Evolutionary conservation across 106 monocot species (phyloP).

Genomic region (Apostasia ramifera): DNA sequence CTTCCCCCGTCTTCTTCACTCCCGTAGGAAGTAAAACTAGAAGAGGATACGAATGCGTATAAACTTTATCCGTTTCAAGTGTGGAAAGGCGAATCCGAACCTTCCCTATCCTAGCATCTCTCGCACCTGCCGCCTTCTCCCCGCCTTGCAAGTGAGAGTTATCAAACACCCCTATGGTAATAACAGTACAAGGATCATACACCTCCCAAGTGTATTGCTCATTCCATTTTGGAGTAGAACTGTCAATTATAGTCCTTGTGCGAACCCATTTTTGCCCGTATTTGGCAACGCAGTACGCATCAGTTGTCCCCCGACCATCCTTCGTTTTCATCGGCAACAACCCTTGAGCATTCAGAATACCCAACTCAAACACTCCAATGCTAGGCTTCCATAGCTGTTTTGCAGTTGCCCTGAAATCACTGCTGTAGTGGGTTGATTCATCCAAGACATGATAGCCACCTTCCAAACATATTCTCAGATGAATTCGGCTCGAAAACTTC

Average conservation of each 20-base stretch:
- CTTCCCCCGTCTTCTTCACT: slow-evolving; percentile 65
- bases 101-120: slow-evolving; percentile 49
- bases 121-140: slow-evolving; percentile 6
- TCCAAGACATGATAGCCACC: slow-evolving; percentile 61
- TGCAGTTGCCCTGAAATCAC: slow-evolving; percentile 53
- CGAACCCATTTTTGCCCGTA: slow-evolving; percentile 71
- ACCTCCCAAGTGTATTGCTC: slow-evolving; percentile 83
- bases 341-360: slow-evolving; percentile 37
- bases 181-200: slow-evolving; percentile 56
- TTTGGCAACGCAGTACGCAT: slow-evolving; percentile 9
- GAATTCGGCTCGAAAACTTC: slow-evolving; percentile 40
- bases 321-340: slow-evolving; percentile 49
- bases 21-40: slow-evolving; percentile 37
- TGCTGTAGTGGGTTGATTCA: slow-evolving; percentile 49
- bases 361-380: slow-evolving; percentile 52
- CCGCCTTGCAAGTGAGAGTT: slow-evolving; percentile 42
- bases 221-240: slow-evolving; percentile 45
- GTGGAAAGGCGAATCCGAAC: slow-evolving; percentile 64
- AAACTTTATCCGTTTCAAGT: slow-evolving; percentile 40
- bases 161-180: slow-evolving; percentile 63
- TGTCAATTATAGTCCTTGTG: slow-evolving; percentile 48
- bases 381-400: slow-evolving; percentile 44
- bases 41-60: slow-evolving; percentile 61
- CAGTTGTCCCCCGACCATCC: slow-evolving; percentile 34
- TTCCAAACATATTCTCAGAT: slow-evolving; percentile 49